Percentiles rank a stretch among this genome's conserved stretches.
Conservation (phyloP, 2,329 filamentous ascomycete species). For the Aspergillus quadrilineatus region DNA sequence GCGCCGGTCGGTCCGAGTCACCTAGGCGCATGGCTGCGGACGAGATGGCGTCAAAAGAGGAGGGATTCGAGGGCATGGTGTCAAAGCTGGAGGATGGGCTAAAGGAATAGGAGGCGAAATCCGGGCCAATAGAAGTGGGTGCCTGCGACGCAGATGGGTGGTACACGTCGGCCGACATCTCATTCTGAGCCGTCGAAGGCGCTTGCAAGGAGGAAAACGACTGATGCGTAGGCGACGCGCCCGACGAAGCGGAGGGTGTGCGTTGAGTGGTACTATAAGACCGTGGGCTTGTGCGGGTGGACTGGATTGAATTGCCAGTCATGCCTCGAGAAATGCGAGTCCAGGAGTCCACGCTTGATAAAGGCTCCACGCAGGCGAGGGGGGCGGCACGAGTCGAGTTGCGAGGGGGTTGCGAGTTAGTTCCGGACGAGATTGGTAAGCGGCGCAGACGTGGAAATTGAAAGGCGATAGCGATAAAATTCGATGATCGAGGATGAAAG, state of each 20-base stretch:
- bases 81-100: conserved; percentile 40
- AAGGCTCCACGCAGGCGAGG: conserved; percentile 13
- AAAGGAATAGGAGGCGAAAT: conserved; percentile 40
- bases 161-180: conserved; percentile 46
- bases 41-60: conserved; percentile 35
- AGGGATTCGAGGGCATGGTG: conserved; percentile 19
- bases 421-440: background rate
- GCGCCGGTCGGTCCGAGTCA: conserved; percentile 37
- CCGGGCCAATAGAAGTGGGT: conserved; percentile 32
- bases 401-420: conserved; percentile 3
- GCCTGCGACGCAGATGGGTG: conserved; percentile 39
- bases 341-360: conserved; percentile 17
- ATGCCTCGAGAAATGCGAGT: conserved; percentile 33
- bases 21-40: conserved; percentile 35
- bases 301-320: conserved; percentile 44
- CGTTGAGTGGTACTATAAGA: conserved; percentile 41
- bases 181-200: conserved; percentile 42
- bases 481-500: background rate
- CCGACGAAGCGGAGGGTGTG: conserved; percentile 41
- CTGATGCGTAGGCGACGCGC: conserved; percentile 39
- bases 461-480: background rate
- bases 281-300: conserved; percentile 43
- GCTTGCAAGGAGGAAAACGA: conserved; percentile 34
- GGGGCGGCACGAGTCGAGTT: conserved; percentile 15
- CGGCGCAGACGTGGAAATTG: background rate